Base-by-base conservation (phyloP, 441 rosid species). In the Pelargonium citronellum region DNA sequence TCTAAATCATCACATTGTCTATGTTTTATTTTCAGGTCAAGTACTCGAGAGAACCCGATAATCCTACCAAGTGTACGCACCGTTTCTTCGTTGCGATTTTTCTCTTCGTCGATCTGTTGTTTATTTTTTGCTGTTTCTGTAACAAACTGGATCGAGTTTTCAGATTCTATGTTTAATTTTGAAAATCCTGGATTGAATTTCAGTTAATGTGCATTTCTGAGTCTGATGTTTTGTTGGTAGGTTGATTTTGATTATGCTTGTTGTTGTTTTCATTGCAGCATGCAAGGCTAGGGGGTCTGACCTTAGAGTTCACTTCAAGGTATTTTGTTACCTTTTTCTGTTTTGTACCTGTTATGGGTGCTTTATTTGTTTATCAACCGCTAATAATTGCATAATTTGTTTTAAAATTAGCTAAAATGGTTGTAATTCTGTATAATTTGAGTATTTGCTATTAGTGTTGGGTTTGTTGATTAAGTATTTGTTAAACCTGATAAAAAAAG, bases 261-360 rank as follows among this genome's bases (percentile, higher is more conserved):
- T 37, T 7, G 64, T 1, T 74, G 44, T 34, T 67, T 27, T 3
- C 72, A 76, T 19, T 74, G 71, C 82, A 89, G 95, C 95, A 47
- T 85, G 92, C 84, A 89, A 83, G 87, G 87, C 92, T 0, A 82
- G 91, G 72, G 92, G 91, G 41, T 79, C 90, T 15, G 89, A 89
- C 78, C 89, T 86, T 63, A 81, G 92, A 69, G 89, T 85, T 71
- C 95, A 87, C 73, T 89, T 89, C 71, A 89, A 89, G 91, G 95
- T 84, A 78, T 69, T 20, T 49, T 46, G 13, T 46, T 46, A 46
- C 4, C 5, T 30, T 30, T 0, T 1, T 46, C 47, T 43, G 9
- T 43, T 10, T 6, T 43, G 47, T 43, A 44, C 12, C 5, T 11
- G 10, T 4, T 43, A 1, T 27, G 1, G 30, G 30, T 30, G 37